Base-by-base conservation (phyloP, 345 rosid genomes). In the Sisymbrium irio region DNA sequence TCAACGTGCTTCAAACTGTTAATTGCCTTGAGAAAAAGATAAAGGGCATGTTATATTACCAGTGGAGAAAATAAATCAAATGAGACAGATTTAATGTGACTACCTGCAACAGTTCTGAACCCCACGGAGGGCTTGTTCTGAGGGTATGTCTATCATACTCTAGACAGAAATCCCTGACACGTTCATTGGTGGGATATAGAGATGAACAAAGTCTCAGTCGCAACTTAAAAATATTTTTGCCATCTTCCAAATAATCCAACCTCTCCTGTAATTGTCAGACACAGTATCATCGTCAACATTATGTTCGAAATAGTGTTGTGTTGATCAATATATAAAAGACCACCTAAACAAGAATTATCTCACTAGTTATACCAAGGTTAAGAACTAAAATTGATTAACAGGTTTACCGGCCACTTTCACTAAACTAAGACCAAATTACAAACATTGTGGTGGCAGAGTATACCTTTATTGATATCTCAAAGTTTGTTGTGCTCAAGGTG, bases 91-190 rank as follows among this genome's bases (percentile, higher is more conserved):
- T 37, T 54, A 14, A 62, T 25, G 76, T 64, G 39, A 65, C 45
- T 87, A 95, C 99, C 97, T 95, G 97, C 78, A 95, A 83, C 78
- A 95, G 98, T 89, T 95, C 99, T 58, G 99, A 95, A 71, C 98
- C 98, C 99, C 99, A 95, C 55, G 97, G 99, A 44, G 99, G 89
- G 65, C 85, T 95, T 67, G 99, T 86, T 76, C 91, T 92, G 67
- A 92, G 93, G 62, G 96, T 88, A 83, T 92, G 99, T 72, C 97
- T 87, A 81, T 95, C 99, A 82, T 95, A 95, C 75, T 95, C 99
- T 74, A 95, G 91, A 69, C 93, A 95, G 79, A 95, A 95, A 80
- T 95, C 99, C 78, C 98, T 86, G 41, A 95, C 85, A 54, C 99
- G 98, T 80, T 92, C 99, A 62, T 95, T 95, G 71, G 85, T 69